phyloP scores from a whole-genome alignment of 2,329 filamentous ascomycete species.

The Colletotrichum tropicicola region DNA sequence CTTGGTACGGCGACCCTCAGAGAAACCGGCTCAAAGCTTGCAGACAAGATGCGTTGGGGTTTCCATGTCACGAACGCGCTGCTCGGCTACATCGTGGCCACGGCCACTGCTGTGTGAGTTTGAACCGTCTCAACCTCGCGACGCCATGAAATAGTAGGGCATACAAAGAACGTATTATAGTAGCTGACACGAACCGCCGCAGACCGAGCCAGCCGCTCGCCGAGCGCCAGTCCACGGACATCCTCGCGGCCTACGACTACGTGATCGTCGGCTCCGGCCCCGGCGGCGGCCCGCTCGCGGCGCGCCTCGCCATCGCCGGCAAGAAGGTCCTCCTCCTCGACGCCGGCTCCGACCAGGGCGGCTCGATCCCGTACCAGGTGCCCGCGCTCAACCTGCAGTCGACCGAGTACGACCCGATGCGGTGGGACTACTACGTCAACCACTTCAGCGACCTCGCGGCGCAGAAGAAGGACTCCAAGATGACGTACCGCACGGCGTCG shows the following conservation, averaged over 20 bases:
- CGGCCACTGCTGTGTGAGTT: conserved; percentile 21
- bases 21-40: background rate
- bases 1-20: background rate
- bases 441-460: conserved; percentile 30
- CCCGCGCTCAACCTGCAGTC: conserved; percentile 36
- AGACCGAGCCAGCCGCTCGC: conserved; percentile 12
- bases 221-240: conserved; percentile 10
- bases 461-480: conserved; percentile 58
- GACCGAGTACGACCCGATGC: conserved; percentile 32
- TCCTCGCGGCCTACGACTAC: conserved; percentile 57
- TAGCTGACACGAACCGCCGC: no score
- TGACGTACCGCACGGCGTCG: conserved; percentile 54
- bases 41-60: conserved; percentile 13
- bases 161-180: no score
- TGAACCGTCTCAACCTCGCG: background rate
- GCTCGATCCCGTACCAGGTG: conserved; percentile 36
- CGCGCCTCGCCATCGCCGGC: conserved; percentile 63
- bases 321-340: conserved; percentile 67
- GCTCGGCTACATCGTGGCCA: conserved; percentile 19
- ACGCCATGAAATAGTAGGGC: no score
- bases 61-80: conserved; percentile 3
- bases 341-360: conserved; percentile 63
- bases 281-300: conserved; percentile 63
- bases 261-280: conserved; percentile 67
- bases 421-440: conserved; percentile 33